Evolutionary conservation across 768 basidiomycete genomes (phyloP), one percentile per base, ranked within the genome.

Genomic region (Tulasnella calospora): DNA sequence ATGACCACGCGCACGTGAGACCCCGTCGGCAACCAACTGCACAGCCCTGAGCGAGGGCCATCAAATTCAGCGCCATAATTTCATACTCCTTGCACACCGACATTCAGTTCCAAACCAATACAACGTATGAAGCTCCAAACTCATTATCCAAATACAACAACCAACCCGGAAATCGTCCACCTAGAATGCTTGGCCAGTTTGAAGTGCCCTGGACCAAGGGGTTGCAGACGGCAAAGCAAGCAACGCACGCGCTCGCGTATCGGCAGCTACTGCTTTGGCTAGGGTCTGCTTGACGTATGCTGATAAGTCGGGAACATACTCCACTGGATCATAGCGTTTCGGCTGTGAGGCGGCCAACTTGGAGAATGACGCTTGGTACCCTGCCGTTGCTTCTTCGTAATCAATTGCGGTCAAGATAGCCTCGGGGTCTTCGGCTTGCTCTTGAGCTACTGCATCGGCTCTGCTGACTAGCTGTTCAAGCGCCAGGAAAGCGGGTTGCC

Each of bases 281-380:
- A 78, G 33, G 13, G 71, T 55, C 70, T 78, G 70, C 36, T 78
- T 78, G 23, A 69, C 70, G 74, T 81, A 85, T 44, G 80, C 79
- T 80, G 83, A 83, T 33, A 83, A 82, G 67, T 87, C 86, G 6
- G 79, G 76, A 7, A 86, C 81, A 23, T 82, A 80, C 23, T 81
- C 81, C 9, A 84, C 89, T 0, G 91, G 90, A 83, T 95, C 94
- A 0, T 83, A 84, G 55, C 87, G 86, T 0, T 83, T 83, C 0
- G 84, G 85, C 81, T 94, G 92, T 1, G 92, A 91, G 0, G 97
- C 94, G 0, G 95, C 96, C 23, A 98, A 88, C 46, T 92, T 89
- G 74, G 95, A 95, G 85, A 96, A 99, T 5, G 95, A 93, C 0
- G 95, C 94, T 82, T 99, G 98, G 84, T 98, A 98, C 0, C 95